A percentile compares a stretch with the other conserved stretches of the same genome.
Conservation (phyloP, 1,139 yeast species). For the Hanseniaspora gamundiae region DNA sequence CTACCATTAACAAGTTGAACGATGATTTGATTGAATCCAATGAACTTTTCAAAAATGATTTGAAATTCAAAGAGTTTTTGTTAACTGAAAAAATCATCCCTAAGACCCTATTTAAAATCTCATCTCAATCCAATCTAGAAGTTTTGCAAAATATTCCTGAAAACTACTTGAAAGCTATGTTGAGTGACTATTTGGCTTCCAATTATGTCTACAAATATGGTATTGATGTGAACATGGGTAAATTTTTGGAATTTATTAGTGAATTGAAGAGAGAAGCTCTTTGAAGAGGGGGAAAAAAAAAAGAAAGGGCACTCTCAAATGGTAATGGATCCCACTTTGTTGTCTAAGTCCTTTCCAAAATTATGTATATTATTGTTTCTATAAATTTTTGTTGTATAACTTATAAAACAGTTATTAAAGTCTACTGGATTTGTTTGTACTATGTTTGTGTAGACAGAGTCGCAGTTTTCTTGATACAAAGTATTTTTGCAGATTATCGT, state of each 20-base stretch:
- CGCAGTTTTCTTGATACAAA: background rate
- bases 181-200: constrained; percentile 84
- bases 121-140: constrained; percentile 52
- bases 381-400: background rate
- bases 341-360: too few species aligned
- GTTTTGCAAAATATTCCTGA: constrained; percentile 75
- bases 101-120: constrained; percentile 48
- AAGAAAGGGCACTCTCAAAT: too few species aligned
- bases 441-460: background rate
- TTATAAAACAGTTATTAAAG: background rate
- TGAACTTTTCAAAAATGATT: constrained; percentile 78
- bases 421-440: background rate
- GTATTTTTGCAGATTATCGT: background rate
- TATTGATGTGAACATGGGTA: constrained; percentile 35
- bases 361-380: background rate
- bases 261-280: constrained; percentile 22
- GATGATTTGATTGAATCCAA: constrained; percentile 79
- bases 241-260: constrained; percentile 25
- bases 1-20: constrained; percentile 76
- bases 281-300: background rate
- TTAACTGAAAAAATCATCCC: constrained; percentile 67
- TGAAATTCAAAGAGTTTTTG: constrained; percentile 62
- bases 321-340: background rate
- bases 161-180: constrained; percentile 75
- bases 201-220: constrained; percentile 83